Base-by-base conservation (phyloP, 495 filamentous ascomycete species). In the Lentithecium fluviatile region DNA sequence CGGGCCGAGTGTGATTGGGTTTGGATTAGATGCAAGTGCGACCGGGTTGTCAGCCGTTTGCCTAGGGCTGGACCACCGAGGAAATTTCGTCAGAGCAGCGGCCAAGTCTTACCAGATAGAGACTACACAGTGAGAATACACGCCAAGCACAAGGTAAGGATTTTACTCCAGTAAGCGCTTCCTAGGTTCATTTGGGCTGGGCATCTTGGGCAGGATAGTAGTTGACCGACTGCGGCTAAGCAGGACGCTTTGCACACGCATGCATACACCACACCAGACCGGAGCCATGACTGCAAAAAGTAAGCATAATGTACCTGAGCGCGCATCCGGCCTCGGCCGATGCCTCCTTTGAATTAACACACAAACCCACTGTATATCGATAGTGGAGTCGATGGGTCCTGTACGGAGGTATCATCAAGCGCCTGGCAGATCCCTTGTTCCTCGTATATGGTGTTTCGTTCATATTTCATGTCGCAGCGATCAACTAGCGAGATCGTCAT, bases 221-320 rank as follows among this genome's bases (percentile, higher is more conserved):
- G 19, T 23, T 36, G 11, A 17, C 6, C 51, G 19, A 21, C 15
- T 21, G 12, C 26, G 29, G 55, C 24, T 50, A 58, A 40, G 45
- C 55, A 43, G 10, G 10, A 50, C 23, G n/a, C 12, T 50, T 46
- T 23, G 19, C 24, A n/a, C 38, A 2, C n/a, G 38, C 15, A 46
- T 48, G 45, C 7, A 36, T 50, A 7, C 21, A 15, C 21, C 10
- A n/a, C n/a, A 7, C 5, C 21, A 45, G 13, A 24, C 11, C 20
- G 38, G 53, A 20, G 50, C n/a, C 48, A 40, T 61, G 54, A 61
- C 58, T 49, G 23, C 13, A 61, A 54, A 19, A 37, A 45, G 58
- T 61, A 61, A 61, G 58, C 56, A 60, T 52, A 52, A 58, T 58
- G 29, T 29, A 40, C n/a, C 13, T 37, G 52, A 55, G 20, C 38